These are phyloP conservation scores for Jamesozyma jinghongensis DNA, from an alignment of 805 yeast genomes.

Conservation along the genomic window DNA sequence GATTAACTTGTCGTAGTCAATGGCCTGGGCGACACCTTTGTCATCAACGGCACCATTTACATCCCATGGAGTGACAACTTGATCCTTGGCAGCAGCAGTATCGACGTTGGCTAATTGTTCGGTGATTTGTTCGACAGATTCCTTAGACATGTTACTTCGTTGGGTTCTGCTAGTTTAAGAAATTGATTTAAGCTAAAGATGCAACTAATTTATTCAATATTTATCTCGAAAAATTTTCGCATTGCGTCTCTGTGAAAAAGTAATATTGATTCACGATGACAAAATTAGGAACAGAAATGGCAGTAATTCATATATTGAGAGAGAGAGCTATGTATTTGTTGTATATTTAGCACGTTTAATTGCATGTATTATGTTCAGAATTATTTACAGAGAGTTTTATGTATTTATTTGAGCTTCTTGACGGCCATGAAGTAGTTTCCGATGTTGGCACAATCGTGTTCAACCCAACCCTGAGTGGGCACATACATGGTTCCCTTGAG, in stretches of 20 bases:
- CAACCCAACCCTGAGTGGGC: conserved; percentile 80
- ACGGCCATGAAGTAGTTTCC: conserved; percentile 92
- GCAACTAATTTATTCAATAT: no score
- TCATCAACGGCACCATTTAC: conserved; percentile 97
- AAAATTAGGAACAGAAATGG: no score
- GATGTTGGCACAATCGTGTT: conserved; percentile 45
- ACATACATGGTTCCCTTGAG: conserved; percentile 74
- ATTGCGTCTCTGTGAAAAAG: no score
- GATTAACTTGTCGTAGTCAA: conserved; percentile 85
- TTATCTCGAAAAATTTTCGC: no score
- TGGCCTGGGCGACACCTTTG: conserved; percentile 72
- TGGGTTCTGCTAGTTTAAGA: no score
- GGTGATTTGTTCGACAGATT: conserved; percentile 13
- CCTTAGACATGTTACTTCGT: conserved; percentile 3
- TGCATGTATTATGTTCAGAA: no score
- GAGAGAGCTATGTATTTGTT: no score
- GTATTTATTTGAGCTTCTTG: conserved; percentile 30
- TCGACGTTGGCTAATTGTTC: conserved; percentile 15
- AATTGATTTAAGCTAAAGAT: no score
- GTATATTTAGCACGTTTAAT: no score
- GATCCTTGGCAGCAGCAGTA: conserved; percentile 32
- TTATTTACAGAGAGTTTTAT: no score
- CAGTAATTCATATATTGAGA: no score
- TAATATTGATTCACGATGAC: no score
- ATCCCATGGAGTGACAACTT: conserved; percentile 92